A percentile compares a stretch with the other conserved stretches of the same genome.
Conservation (phyloP, 768 basidiomycete species). For the Russula emetica region DNA sequence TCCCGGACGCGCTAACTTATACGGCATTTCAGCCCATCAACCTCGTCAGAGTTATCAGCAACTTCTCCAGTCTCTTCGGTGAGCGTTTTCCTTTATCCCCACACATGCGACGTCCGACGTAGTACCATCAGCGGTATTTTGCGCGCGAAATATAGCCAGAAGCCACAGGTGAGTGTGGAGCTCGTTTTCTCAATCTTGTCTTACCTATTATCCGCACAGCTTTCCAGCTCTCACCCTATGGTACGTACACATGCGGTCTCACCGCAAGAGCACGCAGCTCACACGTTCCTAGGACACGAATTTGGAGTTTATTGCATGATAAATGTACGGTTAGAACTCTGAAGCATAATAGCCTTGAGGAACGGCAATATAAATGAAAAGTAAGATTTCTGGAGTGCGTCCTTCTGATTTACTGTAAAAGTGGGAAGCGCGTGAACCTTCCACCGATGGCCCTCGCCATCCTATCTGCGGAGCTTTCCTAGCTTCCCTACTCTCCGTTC, state of each 20-base stretch:
- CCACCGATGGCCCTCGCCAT: too few relatives aligned
- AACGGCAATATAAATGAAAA: background rate
- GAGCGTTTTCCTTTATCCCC: constrained; percentile 12
- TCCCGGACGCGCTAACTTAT: background rate
- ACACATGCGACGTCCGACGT: background rate
- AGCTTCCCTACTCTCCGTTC: background rate
- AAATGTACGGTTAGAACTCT: background rate
- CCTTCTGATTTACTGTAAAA: background rate
- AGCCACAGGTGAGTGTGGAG: constrained; percentile 44
- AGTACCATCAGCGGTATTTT: constrained; percentile 45
- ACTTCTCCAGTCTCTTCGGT: constrained; percentile 56
- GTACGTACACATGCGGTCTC: constrained; percentile 37
- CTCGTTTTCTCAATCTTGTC: background rate
- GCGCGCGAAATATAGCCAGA: constrained; percentile 60
- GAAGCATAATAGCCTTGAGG: background rate
- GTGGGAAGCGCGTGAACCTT: background rate
- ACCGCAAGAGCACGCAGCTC: background rate
- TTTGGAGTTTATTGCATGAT: constrained; percentile 34
- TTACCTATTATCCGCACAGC: constrained; percentile 25
- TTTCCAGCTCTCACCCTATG: constrained; percentile 73
- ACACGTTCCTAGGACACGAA: constrained; percentile 32
- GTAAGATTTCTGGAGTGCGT: background rate
- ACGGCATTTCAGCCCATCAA: constrained; percentile 38
- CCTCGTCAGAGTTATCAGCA: constrained; percentile 63
- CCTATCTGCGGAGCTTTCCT: background rate